Conservation (phyloP, 805 yeast species). For the Metschnikowia baotianmanensis region DNA sequence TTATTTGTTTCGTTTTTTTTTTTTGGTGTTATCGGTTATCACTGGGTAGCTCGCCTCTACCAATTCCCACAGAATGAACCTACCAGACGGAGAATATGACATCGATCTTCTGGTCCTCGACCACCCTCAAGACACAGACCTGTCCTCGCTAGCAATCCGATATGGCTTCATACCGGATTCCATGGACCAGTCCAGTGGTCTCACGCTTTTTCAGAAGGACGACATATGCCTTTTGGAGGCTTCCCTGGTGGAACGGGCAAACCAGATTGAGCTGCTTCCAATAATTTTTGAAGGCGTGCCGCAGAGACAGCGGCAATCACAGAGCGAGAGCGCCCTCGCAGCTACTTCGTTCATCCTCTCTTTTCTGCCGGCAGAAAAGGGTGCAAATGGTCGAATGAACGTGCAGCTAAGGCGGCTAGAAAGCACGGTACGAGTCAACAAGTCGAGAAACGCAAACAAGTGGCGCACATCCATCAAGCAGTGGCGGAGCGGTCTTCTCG, state of each 20-base stretch:
- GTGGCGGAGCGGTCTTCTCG: constrained; percentile 3
- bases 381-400: neutral
- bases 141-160: constrained; percentile 24
- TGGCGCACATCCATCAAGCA: constrained; percentile 23
- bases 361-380: constrained; percentile 17
- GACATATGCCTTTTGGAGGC: constrained; percentile 35
- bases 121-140: constrained; percentile 2
- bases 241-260: constrained; percentile 21
- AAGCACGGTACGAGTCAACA: constrained; percentile 35
- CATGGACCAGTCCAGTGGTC: constrained; percentile 35
- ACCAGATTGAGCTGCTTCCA: constrained; percentile 16
- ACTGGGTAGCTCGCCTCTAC: no score
- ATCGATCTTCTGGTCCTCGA: constrained; percentile 33
- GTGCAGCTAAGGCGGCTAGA: constrained; percentile 24
- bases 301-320: constrained; percentile 24
- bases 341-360: constrained; percentile 33
- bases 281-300: constrained; percentile 40
- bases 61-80: constrained; percentile 20
- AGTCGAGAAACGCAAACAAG: constrained; percentile 35
- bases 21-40: neutral
- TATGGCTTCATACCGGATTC: constrained; percentile 43
- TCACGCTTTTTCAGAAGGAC: constrained; percentile 34
- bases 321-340: constrained; percentile 11
- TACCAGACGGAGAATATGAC: constrained; percentile 45
- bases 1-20: neutral